Percentiles rank a stretch among this genome's conserved stretches.
phyloP scores from a whole-genome alignment of 2,329 filamentous ascomycete genomes.

The Fusarium proliferatum region DNA sequence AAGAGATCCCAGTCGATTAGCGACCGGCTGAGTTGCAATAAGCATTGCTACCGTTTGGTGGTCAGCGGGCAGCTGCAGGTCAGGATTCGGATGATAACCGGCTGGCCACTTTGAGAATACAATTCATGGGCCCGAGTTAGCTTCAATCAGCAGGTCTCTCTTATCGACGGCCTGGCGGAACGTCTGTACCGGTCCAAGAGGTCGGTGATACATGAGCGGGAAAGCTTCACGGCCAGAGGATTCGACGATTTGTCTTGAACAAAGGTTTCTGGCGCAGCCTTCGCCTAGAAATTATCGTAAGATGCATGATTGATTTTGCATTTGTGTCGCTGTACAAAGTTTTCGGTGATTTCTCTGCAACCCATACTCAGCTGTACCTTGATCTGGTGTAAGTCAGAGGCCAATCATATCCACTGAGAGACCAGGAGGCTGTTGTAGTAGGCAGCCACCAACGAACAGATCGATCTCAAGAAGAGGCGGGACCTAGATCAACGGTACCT shows the following conservation, averaged over 20 bases:
- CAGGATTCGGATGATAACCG: slow-evolving; percentile 14
- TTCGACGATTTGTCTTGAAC: neutral
- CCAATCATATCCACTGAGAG: slow-evolving; percentile 29
- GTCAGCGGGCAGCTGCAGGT: slow-evolving; percentile 23
- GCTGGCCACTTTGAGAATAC: slow-evolving; percentile 2
- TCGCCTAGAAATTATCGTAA: neutral
- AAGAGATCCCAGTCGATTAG: slow-evolving; percentile 21
- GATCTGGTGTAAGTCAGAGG: slow-evolving; percentile 29
- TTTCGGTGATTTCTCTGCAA: slow-evolving; percentile 12
- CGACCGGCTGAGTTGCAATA: slow-evolving; percentile 20
- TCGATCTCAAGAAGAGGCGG: slow-evolving; percentile 34
- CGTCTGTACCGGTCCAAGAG: neutral
- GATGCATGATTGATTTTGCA: neutral
- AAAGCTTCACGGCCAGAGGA: neutral
- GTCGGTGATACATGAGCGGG: neutral
- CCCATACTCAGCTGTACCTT: slow-evolving; percentile 11
- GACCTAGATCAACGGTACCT: slow-evolving; percentile 24
- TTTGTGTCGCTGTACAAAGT: neutral
- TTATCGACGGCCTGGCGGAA: slow-evolving; percentile 1
- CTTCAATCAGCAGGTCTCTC: slow-evolving; percentile 4
- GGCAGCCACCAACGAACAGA: slow-evolving; percentile 30
- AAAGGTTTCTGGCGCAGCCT: neutral
- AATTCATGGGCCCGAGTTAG: slow-evolving; percentile 9
- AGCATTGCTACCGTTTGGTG: slow-evolving; percentile 7
- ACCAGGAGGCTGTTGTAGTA: slow-evolving; percentile 19